Evolutionary conservation across 305 asterid species (phyloP).

Genomic region (Solanum hybrid): DNA sequence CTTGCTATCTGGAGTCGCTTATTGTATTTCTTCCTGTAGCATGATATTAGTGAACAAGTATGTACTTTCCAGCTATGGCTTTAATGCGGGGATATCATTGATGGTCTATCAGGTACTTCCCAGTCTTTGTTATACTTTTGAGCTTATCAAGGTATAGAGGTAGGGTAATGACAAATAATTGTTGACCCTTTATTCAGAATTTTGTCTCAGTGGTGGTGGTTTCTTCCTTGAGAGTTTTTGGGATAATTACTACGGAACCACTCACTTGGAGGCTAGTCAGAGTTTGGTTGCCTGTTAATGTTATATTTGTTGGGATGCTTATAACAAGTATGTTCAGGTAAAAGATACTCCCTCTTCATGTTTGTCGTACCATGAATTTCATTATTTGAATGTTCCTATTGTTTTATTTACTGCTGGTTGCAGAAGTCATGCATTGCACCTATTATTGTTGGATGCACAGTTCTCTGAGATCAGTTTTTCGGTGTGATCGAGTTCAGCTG

Average conservation of each 20-base stretch:
- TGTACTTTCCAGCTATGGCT: constrained; percentile 85
- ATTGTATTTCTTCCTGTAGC: constrained; percentile 81
- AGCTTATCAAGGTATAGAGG: background rate
- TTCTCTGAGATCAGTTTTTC: background rate
- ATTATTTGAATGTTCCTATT: background rate
- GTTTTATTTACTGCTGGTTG: constrained; percentile 1
- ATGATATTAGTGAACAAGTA: constrained; percentile 91
- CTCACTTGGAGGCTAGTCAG: constrained; percentile 78
- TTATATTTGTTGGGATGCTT: constrained; percentile 93
- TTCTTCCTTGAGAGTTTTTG: constrained; percentile 44
- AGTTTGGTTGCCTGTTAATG: constrained; percentile 88
- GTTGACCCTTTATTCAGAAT: constrained; percentile 43
- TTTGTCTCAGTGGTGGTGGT: constrained; percentile 64
- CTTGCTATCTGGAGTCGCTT: constrained; percentile 68
- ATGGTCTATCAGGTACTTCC: constrained; percentile 80
- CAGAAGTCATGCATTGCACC: background rate
- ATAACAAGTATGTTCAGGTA: constrained; percentile 97
- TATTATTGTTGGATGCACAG: constrained; percentile 1
- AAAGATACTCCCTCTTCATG: constrained; percentile 6
- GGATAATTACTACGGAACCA: constrained; percentile 70
- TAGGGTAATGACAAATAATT: background rate
- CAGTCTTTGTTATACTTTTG: background rate
- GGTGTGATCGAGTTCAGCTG: background rate
- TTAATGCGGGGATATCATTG: constrained; percentile 82
- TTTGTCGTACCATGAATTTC: background rate